phyloP scores from a whole-genome alignment of 2,329 filamentous ascomycete genomes.

The Ceratocystis cubensis region DNA sequence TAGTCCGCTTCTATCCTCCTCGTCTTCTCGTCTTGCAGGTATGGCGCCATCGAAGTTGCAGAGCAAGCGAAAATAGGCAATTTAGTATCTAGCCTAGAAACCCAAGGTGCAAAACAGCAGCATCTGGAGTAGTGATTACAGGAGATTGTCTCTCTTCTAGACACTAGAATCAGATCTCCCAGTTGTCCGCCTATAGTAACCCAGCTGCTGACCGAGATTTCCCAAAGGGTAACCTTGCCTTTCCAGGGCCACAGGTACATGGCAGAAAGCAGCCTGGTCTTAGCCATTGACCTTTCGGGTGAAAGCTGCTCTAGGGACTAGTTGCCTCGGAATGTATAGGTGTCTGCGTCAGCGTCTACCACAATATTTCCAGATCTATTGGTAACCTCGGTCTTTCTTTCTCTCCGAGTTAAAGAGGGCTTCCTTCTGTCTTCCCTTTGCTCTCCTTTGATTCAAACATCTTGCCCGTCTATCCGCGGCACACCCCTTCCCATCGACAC shows the following conservation, averaged over 20 bases:
- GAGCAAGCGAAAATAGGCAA: too few species aligned
- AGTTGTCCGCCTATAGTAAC: too few species aligned
- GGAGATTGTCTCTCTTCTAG: too few species aligned
- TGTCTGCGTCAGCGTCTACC: background rate
- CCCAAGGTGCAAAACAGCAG: too few species aligned
- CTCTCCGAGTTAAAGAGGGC: background rate
- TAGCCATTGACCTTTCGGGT: background rate
- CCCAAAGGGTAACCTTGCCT: background rate
- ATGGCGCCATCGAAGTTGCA: too few species aligned
- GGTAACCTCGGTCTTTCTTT: background rate
- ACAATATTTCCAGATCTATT: too few species aligned
- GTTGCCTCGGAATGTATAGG: background rate
- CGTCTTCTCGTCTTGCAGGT: too few species aligned
- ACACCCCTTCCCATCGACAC: background rate
- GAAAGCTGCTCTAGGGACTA: background rate
- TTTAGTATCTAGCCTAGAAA: too few species aligned
- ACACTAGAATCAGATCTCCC: too few species aligned
- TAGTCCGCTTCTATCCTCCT: too few species aligned
- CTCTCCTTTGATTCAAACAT: background rate
- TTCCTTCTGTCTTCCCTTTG: background rate
- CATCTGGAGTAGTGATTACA: too few species aligned
- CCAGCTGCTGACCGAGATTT: too few species aligned
- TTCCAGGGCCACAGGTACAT: background rate
- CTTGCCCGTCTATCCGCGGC: background rate
- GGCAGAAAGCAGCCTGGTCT: background rate